These are phyloP conservation scores for Rhodotorula sphaerocarpa DNA, from an alignment of 768 basidiomycete species.

Conservation along the genomic window DNA sequence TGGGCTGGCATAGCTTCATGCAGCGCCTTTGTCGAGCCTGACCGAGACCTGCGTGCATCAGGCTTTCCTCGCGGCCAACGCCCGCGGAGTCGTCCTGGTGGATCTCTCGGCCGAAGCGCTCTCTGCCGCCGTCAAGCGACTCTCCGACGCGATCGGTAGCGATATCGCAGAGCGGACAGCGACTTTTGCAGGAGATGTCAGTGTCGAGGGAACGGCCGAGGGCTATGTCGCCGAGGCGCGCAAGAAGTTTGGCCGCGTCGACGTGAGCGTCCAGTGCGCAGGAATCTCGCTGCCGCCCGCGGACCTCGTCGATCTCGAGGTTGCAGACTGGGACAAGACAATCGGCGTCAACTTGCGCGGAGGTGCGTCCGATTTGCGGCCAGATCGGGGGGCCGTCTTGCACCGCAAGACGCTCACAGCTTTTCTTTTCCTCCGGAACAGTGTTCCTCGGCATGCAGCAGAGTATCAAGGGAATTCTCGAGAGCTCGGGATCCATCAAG, in stretches of 20 bases:
- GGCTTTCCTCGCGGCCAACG: conserved; percentile 4
- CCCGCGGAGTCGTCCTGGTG: conserved; percentile 5
- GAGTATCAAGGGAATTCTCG: neutral
- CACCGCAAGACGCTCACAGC: too few species aligned
- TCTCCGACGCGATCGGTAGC: neutral
- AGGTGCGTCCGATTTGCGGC: neutral
- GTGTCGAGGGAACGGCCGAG: neutral
- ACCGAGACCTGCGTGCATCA: too few species aligned
- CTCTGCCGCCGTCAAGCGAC: neutral
- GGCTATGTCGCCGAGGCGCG: neutral
- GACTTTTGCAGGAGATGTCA: neutral
- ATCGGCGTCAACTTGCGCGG: conserved; percentile 11
- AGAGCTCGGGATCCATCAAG: neutral
- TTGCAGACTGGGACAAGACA: neutral
- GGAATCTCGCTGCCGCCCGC: neutral
- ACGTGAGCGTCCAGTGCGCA: conserved; percentile 13
- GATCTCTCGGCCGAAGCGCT: neutral
- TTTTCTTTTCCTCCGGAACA: neutral
- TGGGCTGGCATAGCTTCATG: neutral
- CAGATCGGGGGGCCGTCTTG: too few species aligned
- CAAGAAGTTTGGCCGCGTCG: neutral
- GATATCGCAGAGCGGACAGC: neutral
- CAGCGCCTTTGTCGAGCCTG: neutral
- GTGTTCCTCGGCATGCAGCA: neutral
- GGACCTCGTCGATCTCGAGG: neutral